phyloP scores from a whole-genome alignment of 1,139 yeast species.

The Blastobotrys elegans region DNA sequence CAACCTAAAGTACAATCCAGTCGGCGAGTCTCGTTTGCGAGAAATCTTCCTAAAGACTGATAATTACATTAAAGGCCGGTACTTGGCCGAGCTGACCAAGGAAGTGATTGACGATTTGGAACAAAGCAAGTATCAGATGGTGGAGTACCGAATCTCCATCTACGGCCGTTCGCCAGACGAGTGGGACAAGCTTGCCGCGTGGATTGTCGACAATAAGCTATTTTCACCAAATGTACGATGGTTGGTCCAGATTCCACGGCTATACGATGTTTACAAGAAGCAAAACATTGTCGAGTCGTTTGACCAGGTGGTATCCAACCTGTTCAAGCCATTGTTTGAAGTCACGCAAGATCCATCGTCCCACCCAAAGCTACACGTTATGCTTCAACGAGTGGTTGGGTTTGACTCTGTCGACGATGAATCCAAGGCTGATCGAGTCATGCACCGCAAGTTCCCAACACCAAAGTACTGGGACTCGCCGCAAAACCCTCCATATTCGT shows the following conservation, averaged over 20 bases:
- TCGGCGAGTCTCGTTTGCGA: conserved; percentile 94
- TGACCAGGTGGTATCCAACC: conserved; percentile 69
- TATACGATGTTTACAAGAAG: conserved; percentile 83
- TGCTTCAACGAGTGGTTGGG: conserved; percentile 91
- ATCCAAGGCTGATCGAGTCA: conserved; percentile 79
- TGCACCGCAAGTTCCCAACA: conserved; percentile 74
- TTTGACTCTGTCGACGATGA: conserved; percentile 99
- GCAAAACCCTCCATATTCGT: conserved; percentile 95
- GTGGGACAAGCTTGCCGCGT: conserved; percentile 92
- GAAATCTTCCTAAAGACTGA: conserved; percentile 95
- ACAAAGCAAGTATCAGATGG: conserved; percentile 93
- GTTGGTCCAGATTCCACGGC: conserved; percentile 91
- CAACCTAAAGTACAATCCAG: conserved; percentile 94
- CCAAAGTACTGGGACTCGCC: conserved; percentile 75
- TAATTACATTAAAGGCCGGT: conserved; percentile 81
- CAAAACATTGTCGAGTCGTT: conserved; percentile 66
- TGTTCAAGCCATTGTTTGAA: conserved; percentile 88
- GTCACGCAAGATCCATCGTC: conserved; percentile 77
- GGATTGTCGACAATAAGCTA: conserved; percentile 92
- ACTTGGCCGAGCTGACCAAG: conserved; percentile 86
- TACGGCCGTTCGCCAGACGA: conserved; percentile 87
- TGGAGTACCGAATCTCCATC: conserved; percentile 88
- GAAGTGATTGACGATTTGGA: conserved; percentile 92
- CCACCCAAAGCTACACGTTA: conserved; percentile 84
- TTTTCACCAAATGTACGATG: conserved; percentile 94